Evolutionary conservation across 1,284 basidiomycete species (phyloP).

Genomic region (Sporisorium exsertum): DNA sequence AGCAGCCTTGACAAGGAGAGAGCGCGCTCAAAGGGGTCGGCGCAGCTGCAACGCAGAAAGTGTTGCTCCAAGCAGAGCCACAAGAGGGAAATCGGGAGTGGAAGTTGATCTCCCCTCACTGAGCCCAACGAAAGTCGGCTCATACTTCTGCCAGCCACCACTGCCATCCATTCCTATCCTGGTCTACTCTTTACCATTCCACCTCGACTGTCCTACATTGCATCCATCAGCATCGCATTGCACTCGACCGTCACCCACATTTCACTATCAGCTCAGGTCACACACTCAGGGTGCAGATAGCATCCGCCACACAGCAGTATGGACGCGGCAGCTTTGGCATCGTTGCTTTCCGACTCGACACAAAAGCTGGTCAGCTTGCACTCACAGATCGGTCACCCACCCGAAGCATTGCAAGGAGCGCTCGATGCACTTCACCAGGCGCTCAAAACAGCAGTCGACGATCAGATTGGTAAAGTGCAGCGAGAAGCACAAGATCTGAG

Average conservation of each 20-base stretch:
- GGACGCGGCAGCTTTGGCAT: conserved; percentile 59
- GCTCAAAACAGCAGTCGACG: conserved; percentile 60
- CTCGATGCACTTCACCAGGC: conserved; percentile 59
- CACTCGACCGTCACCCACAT: background rate
- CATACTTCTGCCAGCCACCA: conserved; percentile 5
- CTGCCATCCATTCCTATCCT: background rate
- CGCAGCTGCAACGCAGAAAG: background rate
- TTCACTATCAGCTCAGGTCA: no score
- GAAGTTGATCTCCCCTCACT: conserved; percentile 9
- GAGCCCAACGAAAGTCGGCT: background rate
- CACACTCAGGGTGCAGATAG: conserved; percentile 10
- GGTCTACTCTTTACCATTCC: background rate
- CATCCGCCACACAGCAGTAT: conserved; percentile 30
- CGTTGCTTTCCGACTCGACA: conserved; percentile 59
- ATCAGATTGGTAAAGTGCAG: conserved; percentile 59
- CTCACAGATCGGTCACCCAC: conserved; percentile 59
- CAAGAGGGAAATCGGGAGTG: conserved; percentile 8
- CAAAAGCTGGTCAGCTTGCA: conserved; percentile 55
- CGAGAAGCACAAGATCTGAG: conserved; percentile 52
- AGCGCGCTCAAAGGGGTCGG: background rate
- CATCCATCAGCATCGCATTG: background rate
- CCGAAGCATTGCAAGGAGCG: conserved; percentile 54
- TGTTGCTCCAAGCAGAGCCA: conserved; percentile 3
- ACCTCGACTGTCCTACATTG: background rate
- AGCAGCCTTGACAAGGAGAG: background rate